Evolutionary conservation across 305 asterid genomes (phyloP).

Genomic region (Salvia sclarea): DNA sequence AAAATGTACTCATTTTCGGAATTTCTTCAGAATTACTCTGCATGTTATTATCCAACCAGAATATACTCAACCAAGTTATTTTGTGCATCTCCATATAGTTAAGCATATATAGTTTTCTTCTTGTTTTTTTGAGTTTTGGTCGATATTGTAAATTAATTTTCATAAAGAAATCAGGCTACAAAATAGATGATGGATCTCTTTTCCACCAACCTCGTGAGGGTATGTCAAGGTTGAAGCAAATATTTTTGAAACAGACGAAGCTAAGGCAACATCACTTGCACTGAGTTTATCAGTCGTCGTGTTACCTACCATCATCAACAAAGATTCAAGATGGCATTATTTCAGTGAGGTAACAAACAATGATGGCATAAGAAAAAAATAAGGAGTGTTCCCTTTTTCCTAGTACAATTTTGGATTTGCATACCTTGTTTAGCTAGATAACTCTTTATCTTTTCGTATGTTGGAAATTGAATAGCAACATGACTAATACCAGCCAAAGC

Average conservation of each 20-base stretch:
- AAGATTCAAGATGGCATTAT: slow-evolving; percentile 31
- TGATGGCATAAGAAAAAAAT: neutral
- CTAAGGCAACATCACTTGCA: slow-evolving; percentile 83
- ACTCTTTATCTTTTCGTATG: slow-evolving; percentile 76
- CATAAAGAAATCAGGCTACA: neutral
- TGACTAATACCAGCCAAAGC: slow-evolving; percentile 94
- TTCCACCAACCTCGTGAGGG: slow-evolving; percentile 79
- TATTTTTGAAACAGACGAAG: slow-evolving; percentile 89
- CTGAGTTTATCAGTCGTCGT: slow-evolving; percentile 67
- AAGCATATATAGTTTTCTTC: neutral
- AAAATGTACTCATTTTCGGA: neutral
- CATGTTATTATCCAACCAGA: neutral
- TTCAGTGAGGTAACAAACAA: slow-evolving; percentile 16
- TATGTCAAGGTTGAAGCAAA: slow-evolving; percentile 93
- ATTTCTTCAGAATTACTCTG: neutral
- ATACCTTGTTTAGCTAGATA: slow-evolving; percentile 77
- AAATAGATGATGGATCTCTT: neutral
- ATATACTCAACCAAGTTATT: neutral
- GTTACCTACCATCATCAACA: slow-evolving; percentile 49
- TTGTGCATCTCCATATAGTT: neutral
- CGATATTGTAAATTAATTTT: neutral
- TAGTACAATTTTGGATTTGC: neutral
- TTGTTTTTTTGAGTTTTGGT: neutral
- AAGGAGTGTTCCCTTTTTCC: neutral
- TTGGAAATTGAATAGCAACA: slow-evolving; percentile 91